These are phyloP conservation scores for Coniochaeta prunicola DNA, from an alignment of 2,329 filamentous ascomycete species.

Conservation along the genomic window DNA sequence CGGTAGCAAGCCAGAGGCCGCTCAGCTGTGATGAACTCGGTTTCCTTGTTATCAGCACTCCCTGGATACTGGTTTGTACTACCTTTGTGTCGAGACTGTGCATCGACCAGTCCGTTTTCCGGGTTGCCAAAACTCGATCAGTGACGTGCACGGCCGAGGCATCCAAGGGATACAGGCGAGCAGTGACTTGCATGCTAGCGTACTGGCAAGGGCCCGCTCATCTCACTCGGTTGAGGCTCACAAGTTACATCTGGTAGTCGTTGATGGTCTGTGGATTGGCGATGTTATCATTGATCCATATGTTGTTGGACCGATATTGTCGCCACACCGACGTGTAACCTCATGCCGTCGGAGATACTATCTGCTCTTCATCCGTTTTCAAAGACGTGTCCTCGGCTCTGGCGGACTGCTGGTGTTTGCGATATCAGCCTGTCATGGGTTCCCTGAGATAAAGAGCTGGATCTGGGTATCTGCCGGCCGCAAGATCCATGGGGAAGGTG, in stretches of 20 bases:
- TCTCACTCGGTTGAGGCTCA: background rate
- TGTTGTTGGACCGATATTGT: background rate
- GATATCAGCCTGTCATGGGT: background rate
- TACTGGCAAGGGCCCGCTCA: background rate
- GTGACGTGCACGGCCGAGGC: background rate
- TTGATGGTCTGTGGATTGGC: background rate
- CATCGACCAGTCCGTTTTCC: too few species aligned
- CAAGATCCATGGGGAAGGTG: background rate
- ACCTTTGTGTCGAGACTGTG: too few species aligned
- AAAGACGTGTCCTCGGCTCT: background rate
- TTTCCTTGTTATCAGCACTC: too few species aligned
- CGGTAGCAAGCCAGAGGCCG: too few species aligned
- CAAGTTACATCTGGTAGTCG: background rate
- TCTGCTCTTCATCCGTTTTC: background rate
- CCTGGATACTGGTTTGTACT: too few species aligned
- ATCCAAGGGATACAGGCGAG: background rate
- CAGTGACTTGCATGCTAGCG: background rate
- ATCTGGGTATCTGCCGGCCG: conserved; percentile 1
- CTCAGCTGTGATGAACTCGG: too few species aligned
- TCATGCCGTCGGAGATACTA: background rate
- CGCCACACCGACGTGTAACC: background rate
- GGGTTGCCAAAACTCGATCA: background rate
- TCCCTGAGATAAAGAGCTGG: background rate
- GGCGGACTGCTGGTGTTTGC: background rate
- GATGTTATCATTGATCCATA: background rate